phyloP scores from a whole-genome alignment of 495 filamentous ascomycete species.

The Hypoxylon cercidicola region DNA sequence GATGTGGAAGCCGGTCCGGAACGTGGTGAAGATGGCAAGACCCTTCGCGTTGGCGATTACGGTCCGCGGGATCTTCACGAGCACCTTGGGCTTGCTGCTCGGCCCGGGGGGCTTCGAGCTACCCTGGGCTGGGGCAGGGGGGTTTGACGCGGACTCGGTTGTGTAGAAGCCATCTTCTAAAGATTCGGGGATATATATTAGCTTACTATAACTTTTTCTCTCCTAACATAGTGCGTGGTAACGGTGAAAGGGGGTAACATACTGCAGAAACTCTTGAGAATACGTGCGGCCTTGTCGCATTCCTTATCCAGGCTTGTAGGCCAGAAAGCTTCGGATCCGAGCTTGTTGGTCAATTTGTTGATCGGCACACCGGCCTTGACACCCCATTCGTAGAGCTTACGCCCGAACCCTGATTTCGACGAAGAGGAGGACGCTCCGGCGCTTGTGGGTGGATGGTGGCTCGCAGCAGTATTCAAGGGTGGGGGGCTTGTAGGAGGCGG shows the following conservation, averaged over 20 bases:
- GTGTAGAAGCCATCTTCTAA: conserved; percentile 59
- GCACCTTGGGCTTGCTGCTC: conserved; percentile 28
- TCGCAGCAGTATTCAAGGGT: not conserved
- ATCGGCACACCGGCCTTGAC: conserved; percentile 68
- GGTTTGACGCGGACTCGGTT: conserved; percentile 13
- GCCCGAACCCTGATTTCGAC: conserved; percentile 38
- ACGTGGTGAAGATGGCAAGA: conserved; percentile 84
- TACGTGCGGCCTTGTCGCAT: conserved; percentile 83
- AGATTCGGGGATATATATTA: conserved; percentile 21
- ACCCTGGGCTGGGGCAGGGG: conserved; percentile 8
- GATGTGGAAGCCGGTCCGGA: conserved; percentile 84
- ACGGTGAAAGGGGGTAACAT: conserved; percentile 28
- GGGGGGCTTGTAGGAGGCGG: conserved; percentile 20
- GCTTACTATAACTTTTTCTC: conserved; percentile 5
- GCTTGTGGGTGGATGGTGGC: not conserved
- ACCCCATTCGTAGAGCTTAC: conserved; percentile 44
- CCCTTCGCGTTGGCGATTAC: conserved; percentile 78
- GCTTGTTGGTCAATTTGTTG: conserved; percentile 75
- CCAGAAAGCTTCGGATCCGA: conserved; percentile 84
- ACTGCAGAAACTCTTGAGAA: conserved; percentile 82
- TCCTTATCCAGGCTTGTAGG: conserved; percentile 82
- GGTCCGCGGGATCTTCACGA: conserved; percentile 78
- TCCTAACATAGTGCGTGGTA: not conserved
- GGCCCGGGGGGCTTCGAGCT: conserved; percentile 14
- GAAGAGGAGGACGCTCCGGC: conserved; percentile 7